A percentile compares a stretch with the other conserved stretches of the same genome.
phyloP scores from a whole-genome alignment of 139 green algal genomes.

The Volvox africanus region DNA sequence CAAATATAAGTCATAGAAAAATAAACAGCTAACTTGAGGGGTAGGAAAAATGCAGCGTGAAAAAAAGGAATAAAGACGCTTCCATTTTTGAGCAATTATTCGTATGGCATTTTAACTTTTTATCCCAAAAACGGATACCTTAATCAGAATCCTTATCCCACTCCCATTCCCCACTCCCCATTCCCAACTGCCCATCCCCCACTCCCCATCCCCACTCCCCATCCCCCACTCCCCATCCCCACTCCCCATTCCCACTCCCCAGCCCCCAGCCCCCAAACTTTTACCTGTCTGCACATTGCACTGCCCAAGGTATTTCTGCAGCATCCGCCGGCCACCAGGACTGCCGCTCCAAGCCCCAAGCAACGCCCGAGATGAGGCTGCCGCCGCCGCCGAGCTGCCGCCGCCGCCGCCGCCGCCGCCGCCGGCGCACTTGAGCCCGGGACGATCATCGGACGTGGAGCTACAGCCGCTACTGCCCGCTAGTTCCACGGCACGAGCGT shows the following conservation, averaged over 20 bases:
- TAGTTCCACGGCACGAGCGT: background rate
- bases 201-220: no score
- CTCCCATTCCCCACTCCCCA: background rate
- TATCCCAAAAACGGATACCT: background rate
- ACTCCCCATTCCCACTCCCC: background rate
- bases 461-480: background rate
- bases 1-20: background rate
- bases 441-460: no score
- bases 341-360: conserved; percentile 46
- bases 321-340: conserved; percentile 55
- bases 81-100: no score
- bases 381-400: background rate
- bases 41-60: background rate
- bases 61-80: background rate
- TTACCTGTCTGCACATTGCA: conserved; percentile 84
- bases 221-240: background rate
- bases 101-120: no score
- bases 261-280: no score
- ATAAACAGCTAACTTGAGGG: background rate
- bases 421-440: no score
- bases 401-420: background rate
- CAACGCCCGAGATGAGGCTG: background rate
- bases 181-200: background rate
- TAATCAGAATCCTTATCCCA: background rate
- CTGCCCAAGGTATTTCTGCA: conserved; percentile 78